Conservation (phyloP, 2,329 filamentous ascomycete genomes). For the Escovopsis sp. region DNA sequence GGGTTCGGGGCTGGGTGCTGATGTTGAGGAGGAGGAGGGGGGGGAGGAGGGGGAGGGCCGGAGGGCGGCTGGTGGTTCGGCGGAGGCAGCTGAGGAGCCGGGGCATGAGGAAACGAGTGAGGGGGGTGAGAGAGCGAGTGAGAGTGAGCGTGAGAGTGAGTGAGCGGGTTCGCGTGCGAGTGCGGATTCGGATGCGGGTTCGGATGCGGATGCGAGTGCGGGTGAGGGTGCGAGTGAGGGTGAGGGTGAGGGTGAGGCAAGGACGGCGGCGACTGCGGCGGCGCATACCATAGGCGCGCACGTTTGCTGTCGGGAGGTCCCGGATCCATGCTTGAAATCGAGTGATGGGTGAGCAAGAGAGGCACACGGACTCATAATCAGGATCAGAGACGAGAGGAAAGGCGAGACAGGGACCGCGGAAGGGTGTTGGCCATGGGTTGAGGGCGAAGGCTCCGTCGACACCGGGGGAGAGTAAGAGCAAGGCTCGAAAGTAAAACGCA, state of each 20-base stretch:
- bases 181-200: slow-evolving; percentile 13
- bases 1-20: slow-evolving; percentile 21
- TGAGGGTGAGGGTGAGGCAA: slow-evolving; percentile 27
- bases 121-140: slow-evolving; percentile 11
- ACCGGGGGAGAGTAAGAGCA: too few species aligned
- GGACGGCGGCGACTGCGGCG: slow-evolving; percentile 35
- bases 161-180: not conserved
- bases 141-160: slow-evolving; percentile 5
- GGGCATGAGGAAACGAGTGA: slow-evolving; percentile 13
- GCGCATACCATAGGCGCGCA: slow-evolving; percentile 37
- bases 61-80: slow-evolving; percentile 8
- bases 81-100: slow-evolving; percentile 15
- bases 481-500: slow-evolving; percentile 2
- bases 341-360: slow-evolving; percentile 20
- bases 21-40: slow-evolving; percentile 1
- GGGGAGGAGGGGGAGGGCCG: slow-evolving; percentile 5
- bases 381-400: slow-evolving; percentile 19
- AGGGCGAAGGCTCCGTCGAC: slow-evolving; percentile 10
- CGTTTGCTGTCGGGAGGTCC: slow-evolving; percentile 45
- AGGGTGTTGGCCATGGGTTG: slow-evolving; percentile 19
- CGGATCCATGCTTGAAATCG: slow-evolving; percentile 49
- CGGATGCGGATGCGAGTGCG: slow-evolving; percentile 9
- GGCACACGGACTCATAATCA: slow-evolving; percentile 21
- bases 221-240: slow-evolving; percentile 12
- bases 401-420: slow-evolving; percentile 19